Evolutionary conservation across 2,329 filamentous ascomycete genomes (phyloP).

Genomic region (Chaetomium sp.): DNA sequence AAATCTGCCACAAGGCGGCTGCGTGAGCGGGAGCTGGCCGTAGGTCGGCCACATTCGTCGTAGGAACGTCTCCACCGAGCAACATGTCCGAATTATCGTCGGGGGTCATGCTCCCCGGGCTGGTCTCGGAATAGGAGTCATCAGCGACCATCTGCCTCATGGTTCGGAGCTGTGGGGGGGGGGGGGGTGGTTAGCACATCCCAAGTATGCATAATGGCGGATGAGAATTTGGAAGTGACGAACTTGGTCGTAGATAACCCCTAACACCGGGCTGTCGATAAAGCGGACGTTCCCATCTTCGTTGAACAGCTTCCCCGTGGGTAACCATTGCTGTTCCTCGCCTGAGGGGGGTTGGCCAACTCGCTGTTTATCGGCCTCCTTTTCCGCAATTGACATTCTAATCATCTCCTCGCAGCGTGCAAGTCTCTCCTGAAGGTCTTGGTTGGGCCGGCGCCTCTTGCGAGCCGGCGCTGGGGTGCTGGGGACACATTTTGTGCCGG

Average conservation of each 20-base stretch:
- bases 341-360: slow-evolving; percentile 21
- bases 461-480: slow-evolving; percentile 54
- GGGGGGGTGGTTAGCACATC: slow-evolving; percentile 9
- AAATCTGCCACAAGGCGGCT: slow-evolving; percentile 68
- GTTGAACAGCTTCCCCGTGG: slow-evolving; percentile 47
- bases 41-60: slow-evolving; percentile 41
- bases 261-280: slow-evolving; percentile 50
- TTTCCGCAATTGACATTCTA: slow-evolving; percentile 28
- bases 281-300: slow-evolving; percentile 51
- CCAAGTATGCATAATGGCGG: background rate
- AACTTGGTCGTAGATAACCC: slow-evolving; percentile 51
- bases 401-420: slow-evolving; percentile 53
- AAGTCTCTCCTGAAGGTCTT: slow-evolving; percentile 55
- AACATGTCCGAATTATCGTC: slow-evolving; percentile 48
- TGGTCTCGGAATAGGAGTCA: slow-evolving; percentile 40
- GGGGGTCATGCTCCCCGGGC: slow-evolving; percentile 43
- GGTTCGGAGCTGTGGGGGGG: slow-evolving; percentile 41
- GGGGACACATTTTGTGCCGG: slow-evolving; percentile 53
- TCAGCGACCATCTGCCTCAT: slow-evolving; percentile 55
- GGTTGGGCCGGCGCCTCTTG: slow-evolving; percentile 53
- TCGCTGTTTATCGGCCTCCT: background rate
- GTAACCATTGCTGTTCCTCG: slow-evolving; percentile 36
- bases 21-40: slow-evolving; percentile 61
- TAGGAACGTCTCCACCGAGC: slow-evolving; percentile 36
- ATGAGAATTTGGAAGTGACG: slow-evolving; percentile 19